Evolutionary conservation across 306 rosid genomes (phyloP).

Genomic region (Crotalaria pallida): DNA sequence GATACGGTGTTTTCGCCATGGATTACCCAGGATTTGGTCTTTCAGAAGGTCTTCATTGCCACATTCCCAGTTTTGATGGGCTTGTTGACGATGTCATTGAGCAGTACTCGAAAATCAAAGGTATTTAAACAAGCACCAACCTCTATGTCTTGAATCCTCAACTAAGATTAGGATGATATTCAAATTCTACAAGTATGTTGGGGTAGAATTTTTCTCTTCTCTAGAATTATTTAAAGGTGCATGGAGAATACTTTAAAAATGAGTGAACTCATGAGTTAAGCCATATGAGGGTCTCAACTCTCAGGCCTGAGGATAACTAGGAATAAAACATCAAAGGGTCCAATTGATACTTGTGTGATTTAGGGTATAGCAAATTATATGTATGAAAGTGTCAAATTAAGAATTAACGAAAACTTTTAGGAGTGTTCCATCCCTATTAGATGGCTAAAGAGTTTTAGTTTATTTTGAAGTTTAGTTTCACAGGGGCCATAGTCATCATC

Average conservation of each 20-base stretch:
- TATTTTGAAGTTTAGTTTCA: not conserved
- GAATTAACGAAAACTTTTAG: not conserved
- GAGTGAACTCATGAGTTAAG: not conserved
- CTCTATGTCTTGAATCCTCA: not conserved
- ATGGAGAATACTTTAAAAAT: not conserved
- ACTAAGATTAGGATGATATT: not conserved
- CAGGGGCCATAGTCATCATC: not conserved
- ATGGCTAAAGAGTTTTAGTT: not conserved
- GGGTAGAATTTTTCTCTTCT: not conserved
- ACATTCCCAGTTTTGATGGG: constrained; percentile 59
- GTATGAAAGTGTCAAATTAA: not conserved
- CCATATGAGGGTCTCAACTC: not conserved
- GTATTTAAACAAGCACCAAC: constrained; percentile 23
- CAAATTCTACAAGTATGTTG: not conserved
- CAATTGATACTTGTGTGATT: not conserved
- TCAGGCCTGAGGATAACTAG: not conserved
- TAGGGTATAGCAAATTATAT: not conserved
- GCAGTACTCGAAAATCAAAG: constrained; percentile 73
- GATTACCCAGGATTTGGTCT: constrained; percentile 97
- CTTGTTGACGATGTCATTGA: constrained; percentile 81
- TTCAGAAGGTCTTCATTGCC: constrained; percentile 88
- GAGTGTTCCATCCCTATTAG: not conserved
- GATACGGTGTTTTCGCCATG: constrained; percentile 88
- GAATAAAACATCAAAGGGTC: not conserved
- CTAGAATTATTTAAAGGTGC: no score